Base-by-base conservation (phyloP, 345 rosid species). In the Ricinus communis region DNA sequence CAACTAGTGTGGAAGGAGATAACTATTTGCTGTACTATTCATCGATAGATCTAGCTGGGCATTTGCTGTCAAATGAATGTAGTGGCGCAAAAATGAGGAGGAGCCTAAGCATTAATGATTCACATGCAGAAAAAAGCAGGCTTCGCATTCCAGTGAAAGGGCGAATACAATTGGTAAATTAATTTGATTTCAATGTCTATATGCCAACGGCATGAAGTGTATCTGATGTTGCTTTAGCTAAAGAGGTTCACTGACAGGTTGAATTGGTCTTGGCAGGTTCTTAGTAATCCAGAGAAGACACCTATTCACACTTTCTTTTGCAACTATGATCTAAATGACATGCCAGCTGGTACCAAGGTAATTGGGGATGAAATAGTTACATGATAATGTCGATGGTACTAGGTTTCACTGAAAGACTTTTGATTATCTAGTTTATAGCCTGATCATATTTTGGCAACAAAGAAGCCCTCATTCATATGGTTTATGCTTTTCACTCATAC, bases 251-350 rank as follows among this genome's bases (percentile, higher is more conserved):
- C 50, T 66, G 25, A 58, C 25, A 3, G 41, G n/a, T 40, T 38
- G 27, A 62, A 28, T 65, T 76, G 31, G 64, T 68, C 65, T 72
- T 3, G 75, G 78, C 88, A 93, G 97, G 98, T 93, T 72, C 89
- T 93, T 72, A 94, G 98, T 87, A 94, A 94, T 78, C 98, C 98
- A 43, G 98, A 94, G 80, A 91, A 89, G 85, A 94, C 97, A 25
- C 98, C 98, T 49, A 80, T 94, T 69, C 98, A 94, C 86, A 94
- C 91, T 33, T 91, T 90, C 85, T 80, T 91, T 66, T 94, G 98
- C 85, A 86, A 84, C 78, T 91, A 94, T 79, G 98, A 94, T 84
- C 78, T 94, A 82, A 91, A 83, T 74, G 95, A 90, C 87, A 94
- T 94, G 98, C 98, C 98, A 16, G 84, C 91, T 36, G 95, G 97